Evolutionary conservation across 257 asterid species (phyloP), one percentile per base, ranked within the genome.

Genomic region (Fraxinus pennsylvanica): DNA sequence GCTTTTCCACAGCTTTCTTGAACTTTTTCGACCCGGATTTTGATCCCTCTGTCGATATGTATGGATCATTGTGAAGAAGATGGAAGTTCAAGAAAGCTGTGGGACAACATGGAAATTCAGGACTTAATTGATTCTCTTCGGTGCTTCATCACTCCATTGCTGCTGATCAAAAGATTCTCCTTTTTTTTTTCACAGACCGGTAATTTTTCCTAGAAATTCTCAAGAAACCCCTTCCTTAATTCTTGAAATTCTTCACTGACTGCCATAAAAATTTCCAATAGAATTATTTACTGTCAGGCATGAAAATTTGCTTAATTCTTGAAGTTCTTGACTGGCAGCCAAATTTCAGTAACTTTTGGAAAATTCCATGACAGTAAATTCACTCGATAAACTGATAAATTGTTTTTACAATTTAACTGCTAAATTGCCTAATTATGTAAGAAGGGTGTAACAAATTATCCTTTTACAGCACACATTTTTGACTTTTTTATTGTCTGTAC

Each of bases 1-100:
- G 90, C 91, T 87, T 89, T 91, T 91, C 97, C 97, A 92, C 97
- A 89, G 97, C 97, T 91, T 92, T 92, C 96, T 92, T 92, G 97
- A 92, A 92, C 97, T 92, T 88, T 65, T 70, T 74, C 72, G 43
- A 45, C 81, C 69, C 52, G 32, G 50, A 29, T 59, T 81, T 68
- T 50, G 74, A 68, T 79, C 76, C 38, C 22, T 71, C 47, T 71
- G 1, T 12, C 30, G 2, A 50, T 32, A 43, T 57, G 71, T 43
- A 43, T 43, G 30, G 54, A 69, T 50, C 30, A 9, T 36, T 47
- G 41, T 73, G 54, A 14, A 63, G 76, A 79, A 72, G 63, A 52
- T 76, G 71, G 35, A 50, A 85, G 89, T 78, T 85, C 89, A 81
- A 83, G 84, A 85, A 78, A 83, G 84, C 79, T 83, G 89, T 85